These are phyloP conservation scores for Zychaea mexicana DNA, from an alignment of 371 early-diverging fungal species.

Conservation along the genomic window DNA sequence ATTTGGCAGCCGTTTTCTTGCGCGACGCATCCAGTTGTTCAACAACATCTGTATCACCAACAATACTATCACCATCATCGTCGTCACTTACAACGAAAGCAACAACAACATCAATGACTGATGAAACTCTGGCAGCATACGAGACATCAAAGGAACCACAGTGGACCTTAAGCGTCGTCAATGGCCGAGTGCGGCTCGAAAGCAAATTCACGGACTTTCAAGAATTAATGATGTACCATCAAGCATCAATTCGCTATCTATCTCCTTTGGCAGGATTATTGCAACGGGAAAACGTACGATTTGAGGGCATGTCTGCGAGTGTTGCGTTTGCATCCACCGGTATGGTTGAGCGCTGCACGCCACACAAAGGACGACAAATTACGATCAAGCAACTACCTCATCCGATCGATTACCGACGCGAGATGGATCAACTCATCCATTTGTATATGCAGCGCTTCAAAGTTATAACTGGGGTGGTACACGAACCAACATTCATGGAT, in stretches of 20 bases:
- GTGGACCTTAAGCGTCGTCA: constrained; percentile 14
- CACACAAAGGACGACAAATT: background rate
- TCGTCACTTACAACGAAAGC: background rate
- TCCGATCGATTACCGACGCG: background rate
- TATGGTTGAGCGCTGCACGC: background rate
- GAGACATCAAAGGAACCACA: no score
- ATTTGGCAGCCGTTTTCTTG: background rate
- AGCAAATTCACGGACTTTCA: constrained; percentile 3
- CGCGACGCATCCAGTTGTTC: no score
- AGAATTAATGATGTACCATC: constrained; percentile 8
- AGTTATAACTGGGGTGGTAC: background rate
- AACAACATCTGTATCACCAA: background rate
- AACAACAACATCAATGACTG: background rate
- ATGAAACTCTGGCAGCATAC: no score
- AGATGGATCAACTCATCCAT: constrained; percentile 3
- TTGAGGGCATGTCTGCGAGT: background rate
- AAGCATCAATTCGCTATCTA: constrained; percentile 12
- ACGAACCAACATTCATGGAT: constrained; percentile 5
- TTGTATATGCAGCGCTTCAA: constrained; percentile 3
- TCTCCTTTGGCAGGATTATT: constrained; percentile 15
- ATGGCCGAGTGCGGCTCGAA: constrained; percentile 11
- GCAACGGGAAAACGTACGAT: background rate
- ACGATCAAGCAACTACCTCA: background rate
- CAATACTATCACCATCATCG: background rate
- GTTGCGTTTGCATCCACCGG: background rate